These are phyloP conservation scores for Helminthosporium solani DNA, from an alignment of 2,329 filamentous ascomycete genomes.

Conservation along the genomic window DNA sequence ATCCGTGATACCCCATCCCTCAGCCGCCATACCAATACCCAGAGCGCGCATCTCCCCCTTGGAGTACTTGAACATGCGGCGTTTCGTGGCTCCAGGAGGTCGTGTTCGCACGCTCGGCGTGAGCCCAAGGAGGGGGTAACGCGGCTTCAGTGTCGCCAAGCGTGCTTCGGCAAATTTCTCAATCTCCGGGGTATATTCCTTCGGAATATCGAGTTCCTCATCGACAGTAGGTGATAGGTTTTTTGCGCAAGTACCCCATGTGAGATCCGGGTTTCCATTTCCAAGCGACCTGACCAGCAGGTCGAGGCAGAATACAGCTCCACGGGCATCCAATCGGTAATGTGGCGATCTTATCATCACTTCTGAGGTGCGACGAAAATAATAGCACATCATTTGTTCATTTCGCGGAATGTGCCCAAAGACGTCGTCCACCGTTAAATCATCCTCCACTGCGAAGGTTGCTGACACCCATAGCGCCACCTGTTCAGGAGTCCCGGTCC, in stretches of 20 bases:
- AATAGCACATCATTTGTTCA: constrained; percentile 30
- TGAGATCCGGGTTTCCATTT: constrained; percentile 16
- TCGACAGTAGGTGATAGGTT: constrained; percentile 28
- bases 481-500: constrained; percentile 20
- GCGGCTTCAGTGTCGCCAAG: constrained; percentile 18
- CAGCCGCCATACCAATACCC: constrained; percentile 11
- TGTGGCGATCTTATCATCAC: constrained; percentile 26
- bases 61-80: constrained; percentile 12
- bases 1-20: constrained; percentile 11
- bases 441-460: constrained; percentile 19
- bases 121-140: constrained; percentile 20
- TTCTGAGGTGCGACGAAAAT: constrained; percentile 20
- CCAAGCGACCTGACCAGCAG: constrained; percentile 21
- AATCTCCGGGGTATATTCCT: constrained; percentile 16
- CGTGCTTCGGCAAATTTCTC: constrained; percentile 18
- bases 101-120: constrained; percentile 11
- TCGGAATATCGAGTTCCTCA: constrained; percentile 17
- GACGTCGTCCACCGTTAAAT: constrained; percentile 21
- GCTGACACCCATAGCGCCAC: constrained; percentile 26
- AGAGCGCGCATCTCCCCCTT: constrained; percentile 17
- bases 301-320: constrained; percentile 26
- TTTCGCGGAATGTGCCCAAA: constrained; percentile 26
- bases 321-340: constrained; percentile 28
- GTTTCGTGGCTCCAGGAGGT: constrained; percentile 9
- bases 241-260: constrained; percentile 24